A percentile compares a stretch with the other conserved stretches of the same genome.
phyloP scores from a whole-genome alignment of 2,329 filamentous ascomycete species.

The Torrubiellomyces zombiae region DNA sequence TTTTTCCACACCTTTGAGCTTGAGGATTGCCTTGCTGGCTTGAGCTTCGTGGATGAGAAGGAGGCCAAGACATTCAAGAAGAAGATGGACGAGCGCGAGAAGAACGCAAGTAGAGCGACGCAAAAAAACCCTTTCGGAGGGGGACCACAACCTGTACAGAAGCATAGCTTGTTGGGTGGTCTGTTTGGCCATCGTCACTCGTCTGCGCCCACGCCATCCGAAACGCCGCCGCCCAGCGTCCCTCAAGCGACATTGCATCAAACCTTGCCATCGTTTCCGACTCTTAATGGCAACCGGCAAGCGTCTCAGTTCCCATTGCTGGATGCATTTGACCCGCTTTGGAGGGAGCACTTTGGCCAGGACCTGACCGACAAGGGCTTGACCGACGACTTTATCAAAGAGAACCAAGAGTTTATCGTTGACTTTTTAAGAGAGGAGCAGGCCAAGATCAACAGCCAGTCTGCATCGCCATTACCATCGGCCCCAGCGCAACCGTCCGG shows the following conservation, averaged over 20 bases:
- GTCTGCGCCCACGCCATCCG: slow-evolving; percentile 39
- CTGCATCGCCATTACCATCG: slow-evolving; percentile 7
- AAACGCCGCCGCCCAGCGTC: slow-evolving; percentile 31
- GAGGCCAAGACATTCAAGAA: slow-evolving; percentile 94
- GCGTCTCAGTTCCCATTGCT: slow-evolving; percentile 43
- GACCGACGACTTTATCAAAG: slow-evolving; percentile 49
- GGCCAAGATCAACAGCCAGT: slow-evolving; percentile 15
- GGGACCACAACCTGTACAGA: slow-evolving; percentile 20
- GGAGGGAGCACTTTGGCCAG: slow-evolving; percentile 49
- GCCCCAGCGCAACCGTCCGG: slow-evolving; percentile 11
- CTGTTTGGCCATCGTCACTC: slow-evolving; percentile 46
- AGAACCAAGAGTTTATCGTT: slow-evolving; percentile 53
- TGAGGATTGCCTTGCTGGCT: slow-evolving; percentile 73
- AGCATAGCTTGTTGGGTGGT: slow-evolving; percentile 37
- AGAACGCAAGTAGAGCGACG: slow-evolving; percentile 83
- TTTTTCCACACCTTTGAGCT: slow-evolving; percentile 98
- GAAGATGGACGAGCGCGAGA: slow-evolving; percentile 92
- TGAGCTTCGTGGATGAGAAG: slow-evolving; percentile 93
- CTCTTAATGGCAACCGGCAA: slow-evolving; percentile 25
- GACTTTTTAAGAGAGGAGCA: slow-evolving; percentile 45
- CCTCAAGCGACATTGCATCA: slow-evolving; percentile 18
- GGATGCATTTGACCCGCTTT: slow-evolving; percentile 47
- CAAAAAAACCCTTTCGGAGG: slow-evolving; percentile 59
- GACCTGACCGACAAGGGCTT: slow-evolving; percentile 45
- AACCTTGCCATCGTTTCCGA: slow-evolving; percentile 26